Evolutionary conservation across 108 stramenopile species (phyloP).

Genomic region (Conticribra guillardii): DNA sequence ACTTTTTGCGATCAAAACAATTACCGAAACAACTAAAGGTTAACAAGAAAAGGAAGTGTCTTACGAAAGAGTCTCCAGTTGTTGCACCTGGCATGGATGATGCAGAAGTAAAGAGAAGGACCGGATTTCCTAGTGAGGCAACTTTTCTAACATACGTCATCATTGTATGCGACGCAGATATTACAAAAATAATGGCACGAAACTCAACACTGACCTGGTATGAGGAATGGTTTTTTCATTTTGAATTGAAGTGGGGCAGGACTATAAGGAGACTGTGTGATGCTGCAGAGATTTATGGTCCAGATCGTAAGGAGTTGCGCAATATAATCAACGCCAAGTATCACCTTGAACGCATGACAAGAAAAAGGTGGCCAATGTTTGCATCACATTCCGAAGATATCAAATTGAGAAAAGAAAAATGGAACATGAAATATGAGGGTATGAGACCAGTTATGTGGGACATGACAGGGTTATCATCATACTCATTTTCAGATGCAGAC

Average conservation of each 20-base stretch:
- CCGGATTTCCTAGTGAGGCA: slow-evolving; percentile 21
- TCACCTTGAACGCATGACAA: neutral
- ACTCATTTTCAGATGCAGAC: slow-evolving; percentile 5
- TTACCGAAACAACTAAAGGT: no score
- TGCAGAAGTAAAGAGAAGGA: slow-evolving; percentile 11
- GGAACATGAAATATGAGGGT: slow-evolving; percentile 12
- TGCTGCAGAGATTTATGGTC: neutral
- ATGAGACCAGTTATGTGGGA: slow-evolving; percentile 20
- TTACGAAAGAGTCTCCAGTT: no score
- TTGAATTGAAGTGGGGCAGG: slow-evolving; percentile 21
- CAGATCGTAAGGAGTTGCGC: neutral
- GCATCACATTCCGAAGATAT: neutral
- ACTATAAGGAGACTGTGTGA: slow-evolving; percentile 5
- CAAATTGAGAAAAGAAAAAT: slow-evolving; percentile 2
- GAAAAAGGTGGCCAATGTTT: slow-evolving; percentile 4
- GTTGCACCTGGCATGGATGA: no score
- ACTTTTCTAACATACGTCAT: slow-evolving; percentile 16
- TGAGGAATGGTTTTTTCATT: slow-evolving; percentile 42
- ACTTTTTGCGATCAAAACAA: no score
- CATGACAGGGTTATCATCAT: slow-evolving; percentile 18
- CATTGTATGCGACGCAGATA: slow-evolving; percentile 29
- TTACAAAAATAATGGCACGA: slow-evolving; percentile 2
- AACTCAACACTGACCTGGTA: slow-evolving; percentile 32
- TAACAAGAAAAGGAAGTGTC: no score
- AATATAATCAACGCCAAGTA: neutral